A percentile compares a stretch with the other conserved stretches of the same genome.
These are phyloP conservation scores for Daphne laureola DNA, from an alignment of 441 rosid genomes.

Conservation along the genomic window DNA sequence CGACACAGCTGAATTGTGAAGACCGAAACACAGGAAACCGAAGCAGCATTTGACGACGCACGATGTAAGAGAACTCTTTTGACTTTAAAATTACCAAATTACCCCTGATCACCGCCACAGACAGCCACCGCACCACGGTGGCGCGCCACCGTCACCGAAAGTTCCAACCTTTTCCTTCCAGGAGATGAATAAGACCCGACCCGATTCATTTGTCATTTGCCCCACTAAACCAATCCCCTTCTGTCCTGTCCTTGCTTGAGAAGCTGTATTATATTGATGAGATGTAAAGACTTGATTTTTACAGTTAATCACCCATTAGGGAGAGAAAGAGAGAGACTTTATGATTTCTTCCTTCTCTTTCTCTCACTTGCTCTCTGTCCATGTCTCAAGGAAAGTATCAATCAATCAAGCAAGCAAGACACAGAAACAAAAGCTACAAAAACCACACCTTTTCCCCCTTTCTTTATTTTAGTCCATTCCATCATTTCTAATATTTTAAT, in stretches of 20 bases:
- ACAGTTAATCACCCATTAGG: constrained; percentile 13
- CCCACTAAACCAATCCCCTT: constrained; percentile 12
- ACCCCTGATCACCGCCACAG: constrained; percentile 9
- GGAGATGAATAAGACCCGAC: neutral
- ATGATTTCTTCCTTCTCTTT: constrained; percentile 2
- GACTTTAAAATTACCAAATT: constrained; percentile 6
- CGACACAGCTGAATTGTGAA: neutral
- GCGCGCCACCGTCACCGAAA: constrained; percentile 16
- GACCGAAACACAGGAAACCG: neutral
- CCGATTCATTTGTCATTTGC: constrained; percentile 3
- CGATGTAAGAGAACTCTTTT: neutral
- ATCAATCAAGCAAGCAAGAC: constrained; percentile 3
- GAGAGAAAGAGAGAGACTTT: constrained; percentile 11
- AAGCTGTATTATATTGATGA: constrained; percentile 6
- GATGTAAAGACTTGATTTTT: neutral
- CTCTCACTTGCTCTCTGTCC: constrained; percentile 1
- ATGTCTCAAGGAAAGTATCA: constrained; percentile 35
- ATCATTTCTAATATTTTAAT: neutral
- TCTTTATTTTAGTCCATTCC: neutral
- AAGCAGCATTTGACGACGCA: neutral
- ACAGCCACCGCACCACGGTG: constrained; percentile 12
- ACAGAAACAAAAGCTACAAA: constrained; percentile 8
- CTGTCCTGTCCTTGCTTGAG: constrained; percentile 10
- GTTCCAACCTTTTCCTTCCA: neutral
- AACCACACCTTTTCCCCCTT: constrained; percentile 5